Percentiles rank a stretch among this genome's conserved stretches.
phyloP scores from a whole-genome alignment of 805 yeast genomes.

The Jamesozyma lodderae region DNA sequence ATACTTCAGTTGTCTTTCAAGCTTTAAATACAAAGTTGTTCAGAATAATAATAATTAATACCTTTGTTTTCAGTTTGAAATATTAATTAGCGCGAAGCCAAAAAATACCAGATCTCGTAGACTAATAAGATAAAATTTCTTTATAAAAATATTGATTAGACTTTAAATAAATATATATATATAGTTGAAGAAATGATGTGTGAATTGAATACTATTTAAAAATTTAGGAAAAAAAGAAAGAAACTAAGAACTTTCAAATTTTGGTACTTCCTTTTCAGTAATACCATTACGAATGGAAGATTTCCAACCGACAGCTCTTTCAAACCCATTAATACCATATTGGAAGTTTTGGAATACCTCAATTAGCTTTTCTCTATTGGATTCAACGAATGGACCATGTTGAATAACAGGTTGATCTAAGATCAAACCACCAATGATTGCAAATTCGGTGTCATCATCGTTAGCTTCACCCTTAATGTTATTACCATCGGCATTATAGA shows the following conservation, averaged over 20 bases:
- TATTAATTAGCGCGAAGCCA: too few relatives aligned
- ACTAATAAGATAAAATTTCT: too few relatives aligned
- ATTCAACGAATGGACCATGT: conserved; percentile 87
- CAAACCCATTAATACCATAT: conserved; percentile 58
- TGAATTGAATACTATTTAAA: background rate
- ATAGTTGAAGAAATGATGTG: background rate
- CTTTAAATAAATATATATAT: background rate
- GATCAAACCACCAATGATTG: conserved; percentile 66
- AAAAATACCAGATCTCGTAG: too few relatives aligned
- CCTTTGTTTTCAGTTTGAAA: too few relatives aligned
- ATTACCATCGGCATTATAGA: conserved; percentile 66
- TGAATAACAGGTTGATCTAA: conserved; percentile 72
- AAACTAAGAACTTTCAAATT: conserved; percentile 4
- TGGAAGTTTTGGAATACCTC: conserved; percentile 70
- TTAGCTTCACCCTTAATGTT: conserved; percentile 46
- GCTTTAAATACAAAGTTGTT: too few relatives aligned
- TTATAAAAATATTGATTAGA: too few relatives aligned
- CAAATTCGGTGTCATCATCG: conserved; percentile 44
- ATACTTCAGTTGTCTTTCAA: too few relatives aligned
- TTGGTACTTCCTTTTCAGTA: conserved; percentile 8
- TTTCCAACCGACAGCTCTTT: conserved; percentile 52
- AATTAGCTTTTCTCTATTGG: conserved; percentile 53
- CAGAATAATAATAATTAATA: too few relatives aligned
- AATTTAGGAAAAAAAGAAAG: background rate
- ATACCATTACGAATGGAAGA: conserved; percentile 34